Evolutionary conservation across 2,329 filamentous ascomycete species (phyloP), one percentile per base, ranked within the genome.

Genomic region (Domatiomyces globalis): DNA sequence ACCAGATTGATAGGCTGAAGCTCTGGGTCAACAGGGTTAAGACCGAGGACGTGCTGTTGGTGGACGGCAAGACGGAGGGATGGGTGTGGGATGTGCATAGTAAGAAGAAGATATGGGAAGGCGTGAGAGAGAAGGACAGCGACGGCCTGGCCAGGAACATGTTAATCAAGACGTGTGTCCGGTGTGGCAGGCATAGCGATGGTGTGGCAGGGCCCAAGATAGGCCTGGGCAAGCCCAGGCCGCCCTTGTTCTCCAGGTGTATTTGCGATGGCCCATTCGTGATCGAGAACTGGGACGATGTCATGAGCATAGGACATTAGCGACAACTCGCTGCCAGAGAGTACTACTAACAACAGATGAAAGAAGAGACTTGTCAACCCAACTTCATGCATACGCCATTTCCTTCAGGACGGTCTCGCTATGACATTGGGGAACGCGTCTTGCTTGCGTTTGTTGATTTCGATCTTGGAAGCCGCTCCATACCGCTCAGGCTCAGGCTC

Each of bases 1-100:
- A 71, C 4, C 72, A 76, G 50, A 74, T 81, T 9, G 80, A 92
- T 57, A 75, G 79, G 25, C 77, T 81, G 8, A 75, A 75, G 54
- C 72, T 94, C 47, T 85, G 56, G 22, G 49, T 52, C 9, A 53
- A 56, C 27, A 52, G 47, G 25, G 49, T 56, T 15, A 56, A 58
- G 42, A 17, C 53, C 25, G 53, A 56, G 9, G 53, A 53, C 29
- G 46, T 61, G 18, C 56, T 61, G 29, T 51, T 61, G 49, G 58
- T 85, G 67, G 78, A 79, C 47, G 79, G 92, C 29, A 33, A 42
- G 18, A 51, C 49, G 20, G 46, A 44, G 7, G 46, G 19, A 4
- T 46, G 42, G 12, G 48, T 58, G 12, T 60, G 54, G 20, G 59
- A 61, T 49, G 50, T 58, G 3, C 59, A 57, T 45, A 56, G 56